Percentiles rank a stretch among this genome's conserved stretches.
Conservation (phyloP, 371 early-diverging fungal genomes). For the Circinella umbellata region DNA sequence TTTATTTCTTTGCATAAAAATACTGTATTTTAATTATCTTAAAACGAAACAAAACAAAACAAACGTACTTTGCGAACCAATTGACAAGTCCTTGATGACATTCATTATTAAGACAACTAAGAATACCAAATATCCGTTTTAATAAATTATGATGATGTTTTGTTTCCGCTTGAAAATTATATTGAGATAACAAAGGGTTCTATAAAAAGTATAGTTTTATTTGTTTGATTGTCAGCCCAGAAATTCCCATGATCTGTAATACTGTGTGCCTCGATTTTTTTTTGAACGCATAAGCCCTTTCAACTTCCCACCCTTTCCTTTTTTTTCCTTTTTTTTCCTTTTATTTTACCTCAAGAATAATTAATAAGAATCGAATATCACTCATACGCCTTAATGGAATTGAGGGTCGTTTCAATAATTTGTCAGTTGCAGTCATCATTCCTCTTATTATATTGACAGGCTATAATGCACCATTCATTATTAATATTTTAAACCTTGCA, state of each 20-base stretch:
- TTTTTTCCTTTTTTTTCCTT: too few relatives aligned
- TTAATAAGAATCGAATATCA: slow-evolving; percentile 82
- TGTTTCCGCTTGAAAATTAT: slow-evolving; percentile 69
- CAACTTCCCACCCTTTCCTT: too few relatives aligned
- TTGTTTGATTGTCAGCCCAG: too few relatives aligned
- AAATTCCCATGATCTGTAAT: not conserved
- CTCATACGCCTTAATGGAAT: slow-evolving; percentile 54
- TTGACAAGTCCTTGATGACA: slow-evolving; percentile 78
- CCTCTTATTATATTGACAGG: slow-evolving; percentile 65
- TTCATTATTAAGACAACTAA: slow-evolving; percentile 76
- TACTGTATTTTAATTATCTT: not conserved
- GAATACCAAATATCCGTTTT: slow-evolving; percentile 73
- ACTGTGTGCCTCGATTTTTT: not conserved
- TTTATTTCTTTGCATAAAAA: not conserved
- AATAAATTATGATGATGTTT: slow-evolving; percentile 75
- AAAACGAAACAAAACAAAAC: too few relatives aligned
- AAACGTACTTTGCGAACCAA: slow-evolving; percentile 74
- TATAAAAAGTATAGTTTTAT: slow-evolving; percentile 19
- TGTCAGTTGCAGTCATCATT: slow-evolving; percentile 82
- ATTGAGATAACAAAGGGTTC: slow-evolving; percentile 75
- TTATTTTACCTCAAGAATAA: slow-evolving; percentile 76
- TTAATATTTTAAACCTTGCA: not conserved
- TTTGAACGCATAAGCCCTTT: too few relatives aligned
- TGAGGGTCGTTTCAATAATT: slow-evolving; percentile 79
- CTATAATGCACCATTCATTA: slow-evolving; percentile 29